Evolutionary conservation across 176 grass and related monocot species (phyloP), one percentile per base, ranked within the genome.

Genomic region (Ananas comosus): DNA sequence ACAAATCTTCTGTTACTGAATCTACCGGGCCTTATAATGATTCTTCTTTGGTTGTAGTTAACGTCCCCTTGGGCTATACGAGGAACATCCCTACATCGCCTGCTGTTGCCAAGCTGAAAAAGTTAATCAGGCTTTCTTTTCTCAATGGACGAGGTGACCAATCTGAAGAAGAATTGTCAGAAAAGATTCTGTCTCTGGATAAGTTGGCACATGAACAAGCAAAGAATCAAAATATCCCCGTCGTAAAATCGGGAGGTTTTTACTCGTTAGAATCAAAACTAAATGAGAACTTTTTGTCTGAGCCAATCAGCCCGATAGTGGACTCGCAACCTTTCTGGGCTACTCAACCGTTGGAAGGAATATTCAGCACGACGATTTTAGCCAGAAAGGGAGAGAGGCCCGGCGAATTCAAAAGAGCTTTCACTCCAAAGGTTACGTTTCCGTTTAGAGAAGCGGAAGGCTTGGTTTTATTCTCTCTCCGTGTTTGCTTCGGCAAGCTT

Each of bases 401-500:
- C 49, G 16, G 48, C 57, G 50, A 65, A 50, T 28, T 23, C 48
- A 52, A 48, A 22, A 72, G 52, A 53, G 22, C 16, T n/a, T 21
- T 9, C 12, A 50, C 63, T 42, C 14, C 59, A 21, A 70, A 66
- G 48, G 42, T 71, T 47, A 72, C 16, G 22, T 76, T 76, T 48
- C 61, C 74, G 48, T 77, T 59, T 50, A 48, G 64, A 51, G 80
- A 66, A 49, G 66, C 54, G 19, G 75, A 83, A 77, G 27, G 63
- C 51, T 11, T 59, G 53, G 21, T 83, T n/a, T 27, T 77, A 21
- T 64, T 61, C 12, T 68, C 80, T 72, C 48, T 83, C n/a, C 51
- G 51, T 12, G 13, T 13, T 72, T 83, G 80, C 51, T 68, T 83
- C 51, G 1, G 3, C 22, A 77, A 72, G 12, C 53, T 83, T 13